These are phyloP conservation scores for Samsoniella hepiali DNA, from an alignment of 2,329 filamentous ascomycete species.

Conservation along the genomic window DNA sequence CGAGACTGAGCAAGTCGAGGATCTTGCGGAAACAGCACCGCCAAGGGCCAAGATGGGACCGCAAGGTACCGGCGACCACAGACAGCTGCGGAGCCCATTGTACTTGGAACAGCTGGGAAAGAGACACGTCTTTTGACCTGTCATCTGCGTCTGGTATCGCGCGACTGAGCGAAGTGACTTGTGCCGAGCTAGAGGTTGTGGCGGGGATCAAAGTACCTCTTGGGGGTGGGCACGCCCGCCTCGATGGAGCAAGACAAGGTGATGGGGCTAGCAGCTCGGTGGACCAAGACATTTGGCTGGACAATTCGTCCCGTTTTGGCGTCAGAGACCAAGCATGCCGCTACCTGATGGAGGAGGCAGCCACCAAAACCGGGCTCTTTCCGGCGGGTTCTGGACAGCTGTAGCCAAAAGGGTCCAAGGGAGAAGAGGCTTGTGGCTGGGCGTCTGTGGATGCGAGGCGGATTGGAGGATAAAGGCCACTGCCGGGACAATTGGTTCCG, in stretches of 20 bases:
- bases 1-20: background rate
- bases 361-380: constrained; percentile 5
- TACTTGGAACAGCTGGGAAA: background rate
- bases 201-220: background rate
- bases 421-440: constrained; percentile 12
- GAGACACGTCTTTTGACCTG: constrained; percentile 14
- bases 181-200: background rate
- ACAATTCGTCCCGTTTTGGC: constrained; percentile 11
- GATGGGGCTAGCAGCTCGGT: constrained; percentile 4
- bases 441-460: background rate
- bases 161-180: constrained; percentile 15
- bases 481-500: background rate
- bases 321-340: background rate
- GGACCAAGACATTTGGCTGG: constrained; percentile 17
- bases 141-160: constrained; percentile 18
- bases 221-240: background rate
- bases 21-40: background rate
- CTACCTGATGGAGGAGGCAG: constrained; percentile 15
- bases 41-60: background rate
- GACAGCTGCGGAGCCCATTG: background rate
- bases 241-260: constrained; percentile 11
- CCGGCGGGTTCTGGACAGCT: constrained; percentile 2
- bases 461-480: background rate
- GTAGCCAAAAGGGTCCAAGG: constrained; percentile 12
- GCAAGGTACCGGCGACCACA: constrained; percentile 7